phyloP scores from a whole-genome alignment of 2,329 filamentous ascomycete genomes.

The Ploettnerulaceae sp. region DNA sequence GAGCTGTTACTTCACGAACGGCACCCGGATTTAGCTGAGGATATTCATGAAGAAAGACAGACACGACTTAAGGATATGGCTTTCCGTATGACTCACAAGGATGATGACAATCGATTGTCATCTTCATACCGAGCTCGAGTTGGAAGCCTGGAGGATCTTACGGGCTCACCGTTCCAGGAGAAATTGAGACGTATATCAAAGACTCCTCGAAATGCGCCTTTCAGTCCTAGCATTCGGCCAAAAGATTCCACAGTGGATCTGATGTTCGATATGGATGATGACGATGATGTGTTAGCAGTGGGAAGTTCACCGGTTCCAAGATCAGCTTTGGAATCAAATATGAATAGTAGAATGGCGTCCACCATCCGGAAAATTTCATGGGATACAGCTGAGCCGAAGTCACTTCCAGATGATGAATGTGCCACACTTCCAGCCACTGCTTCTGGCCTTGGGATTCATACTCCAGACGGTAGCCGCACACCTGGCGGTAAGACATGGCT shows the following conservation, averaged over 20 bases:
- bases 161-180: conserved; percentile 35
- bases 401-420: conserved; percentile 9
- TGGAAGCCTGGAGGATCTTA: conserved; percentile 60
- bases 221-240: conserved; percentile 63
- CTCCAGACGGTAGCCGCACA: conserved; percentile 2
- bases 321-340: conserved; percentile 5
- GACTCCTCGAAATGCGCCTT: conserved; percentile 47
- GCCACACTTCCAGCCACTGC: conserved; percentile 1
- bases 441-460: conserved; percentile 4
- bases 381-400: conserved; percentile 13
- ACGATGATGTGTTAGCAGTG: conserved; percentile 37
- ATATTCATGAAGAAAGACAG: conserved; percentile 64
- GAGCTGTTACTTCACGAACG: conserved; percentile 59
- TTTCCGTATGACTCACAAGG: conserved; percentile 57
- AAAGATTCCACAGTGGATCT: conserved; percentile 69
- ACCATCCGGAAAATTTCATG: conserved; percentile 15
- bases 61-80: conserved; percentile 72
- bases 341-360: not conserved
- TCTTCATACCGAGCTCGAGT: conserved; percentile 56
- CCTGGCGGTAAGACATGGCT: conserved; percentile 30
- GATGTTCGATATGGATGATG: conserved; percentile 95
- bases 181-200: conserved; percentile 45
- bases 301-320: conserved; percentile 14
- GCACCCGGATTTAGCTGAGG: conserved; percentile 40
- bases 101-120: conserved; percentile 59